phyloP scores from a whole-genome alignment of 495 filamentous ascomycete genomes.

The Podospora bellae-mahoneyi region DNA sequence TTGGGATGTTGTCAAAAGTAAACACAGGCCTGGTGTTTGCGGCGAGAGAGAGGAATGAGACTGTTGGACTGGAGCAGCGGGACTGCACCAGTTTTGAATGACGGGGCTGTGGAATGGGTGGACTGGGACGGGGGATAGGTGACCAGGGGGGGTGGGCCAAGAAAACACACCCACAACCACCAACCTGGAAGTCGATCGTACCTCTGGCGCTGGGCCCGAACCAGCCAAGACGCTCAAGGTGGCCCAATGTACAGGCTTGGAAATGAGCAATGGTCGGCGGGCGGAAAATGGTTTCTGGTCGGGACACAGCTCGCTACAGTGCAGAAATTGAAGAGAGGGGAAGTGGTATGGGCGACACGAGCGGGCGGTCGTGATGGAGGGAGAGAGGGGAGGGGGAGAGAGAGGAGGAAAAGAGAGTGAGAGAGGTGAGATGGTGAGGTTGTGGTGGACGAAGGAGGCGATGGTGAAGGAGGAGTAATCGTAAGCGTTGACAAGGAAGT shows the following conservation, averaged over 20 bases:
- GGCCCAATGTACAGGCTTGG: not conserved
- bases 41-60: conserved; percentile 23
- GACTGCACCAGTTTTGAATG: conserved; percentile 31
- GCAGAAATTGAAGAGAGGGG: conserved; percentile 2
- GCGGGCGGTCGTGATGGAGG: not conserved
- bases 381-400: conserved; percentile 10
- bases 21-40: conserved; percentile 24
- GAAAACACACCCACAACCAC: conserved; percentile 5
- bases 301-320: not conserved
- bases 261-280: not conserved
- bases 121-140: conserved; percentile 11
- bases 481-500: conserved; percentile 3
- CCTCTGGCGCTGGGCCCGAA: not conserved
- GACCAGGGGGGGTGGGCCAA: conserved; percentile 8
- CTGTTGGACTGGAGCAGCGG: conserved; percentile 22
- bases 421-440: not conserved
- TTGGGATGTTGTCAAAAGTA: conserved; percentile 24
- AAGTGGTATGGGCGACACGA: not conserved
- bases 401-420: conserved; percentile 1
- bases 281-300: not conserved
- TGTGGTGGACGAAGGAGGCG: not conserved
- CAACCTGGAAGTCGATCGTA: conserved; percentile 1
- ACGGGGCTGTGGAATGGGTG: conserved; percentile 23
- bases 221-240: not conserved
- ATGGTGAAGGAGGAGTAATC: conserved; percentile 16